Base-by-base conservation (phyloP, 495 filamentous ascomycete genomes). In the Penicillium goetzii region DNA sequence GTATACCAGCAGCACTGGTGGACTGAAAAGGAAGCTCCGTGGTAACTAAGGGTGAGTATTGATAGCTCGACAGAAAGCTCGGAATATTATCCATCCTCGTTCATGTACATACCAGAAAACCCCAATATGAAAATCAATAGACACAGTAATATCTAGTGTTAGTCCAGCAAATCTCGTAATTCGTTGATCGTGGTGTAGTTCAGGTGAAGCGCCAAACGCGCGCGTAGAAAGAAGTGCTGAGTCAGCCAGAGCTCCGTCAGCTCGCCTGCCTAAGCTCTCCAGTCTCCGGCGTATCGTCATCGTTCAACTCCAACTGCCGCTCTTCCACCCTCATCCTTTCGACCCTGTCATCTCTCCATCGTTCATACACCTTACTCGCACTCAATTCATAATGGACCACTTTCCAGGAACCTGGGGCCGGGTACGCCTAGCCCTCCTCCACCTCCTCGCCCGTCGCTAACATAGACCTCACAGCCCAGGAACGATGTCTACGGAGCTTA, bases 401-500 rank as follows among this genome's bases (percentile, higher is more conserved):
- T 86, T 92, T 74, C 94, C 94, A 62, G 91, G 96, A 87, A 89
- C 88, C 69, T 98, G 94, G 94, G 94, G 94, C 74, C 90, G 94
- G 80, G 95, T 97, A 92, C 73, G 88, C 79, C 68, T 28, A 66
- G 41, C 53, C 60, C 68, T 51, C 69, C 70, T 61, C 62, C 60
- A 51, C 38, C 14, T 17, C 61, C 59, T 65, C 59, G 54, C 67
- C 73, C 70, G 47, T 71, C 59, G 64, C 76, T 70, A 74, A 74
- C 62, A 55, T 53, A 40, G 58, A 61, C 34, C 51, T 59, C 56
- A 45, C 72, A 97, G 94, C 93, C 94, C 74, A 87, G 94, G 77
- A 90, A 97, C 82, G 96, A 98, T 76, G 81, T 97, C 73, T 98
- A 97, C 78, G 95, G 95, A 62, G 83, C 90, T 68, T 99, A 99